Conservation (phyloP, 306 rosid species). For the Prunus campanulata region DNA sequence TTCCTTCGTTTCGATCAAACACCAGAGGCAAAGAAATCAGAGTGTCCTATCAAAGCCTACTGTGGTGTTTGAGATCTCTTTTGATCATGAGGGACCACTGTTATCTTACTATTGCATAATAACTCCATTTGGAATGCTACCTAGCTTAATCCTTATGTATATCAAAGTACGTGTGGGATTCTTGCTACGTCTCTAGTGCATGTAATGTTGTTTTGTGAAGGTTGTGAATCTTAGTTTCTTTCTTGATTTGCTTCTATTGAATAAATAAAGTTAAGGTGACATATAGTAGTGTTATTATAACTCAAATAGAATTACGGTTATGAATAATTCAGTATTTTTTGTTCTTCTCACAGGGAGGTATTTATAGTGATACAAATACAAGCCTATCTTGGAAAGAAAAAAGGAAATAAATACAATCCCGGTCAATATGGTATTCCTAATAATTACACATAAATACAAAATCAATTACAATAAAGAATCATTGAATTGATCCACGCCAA, state of each 20-base stretch:
- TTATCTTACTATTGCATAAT: neutral
- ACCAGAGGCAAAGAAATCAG: neutral
- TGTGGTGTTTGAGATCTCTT: conserved; percentile 25
- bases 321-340: too few species aligned
- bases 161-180: neutral
- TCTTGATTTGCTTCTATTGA: neutral
- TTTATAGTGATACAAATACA: too few species aligned
- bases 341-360: too few species aligned
- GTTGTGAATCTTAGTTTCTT: neutral
- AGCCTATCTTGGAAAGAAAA: too few species aligned
- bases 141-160: neutral
- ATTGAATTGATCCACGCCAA: too few species aligned
- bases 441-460: too few species aligned
- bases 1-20: conserved; percentile 24
- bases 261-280: neutral
- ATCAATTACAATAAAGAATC: too few species aligned
- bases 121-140: neutral
- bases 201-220: neutral
- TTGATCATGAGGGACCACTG: neutral
- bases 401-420: too few species aligned
- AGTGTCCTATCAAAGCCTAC: conserved; percentile 33
- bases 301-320: too few species aligned
- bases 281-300: too few species aligned
- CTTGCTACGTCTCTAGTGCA: neutral
- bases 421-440: too few species aligned